Conservation (phyloP, 805 yeast genomes). For the Metschnikowia lunata region DNA sequence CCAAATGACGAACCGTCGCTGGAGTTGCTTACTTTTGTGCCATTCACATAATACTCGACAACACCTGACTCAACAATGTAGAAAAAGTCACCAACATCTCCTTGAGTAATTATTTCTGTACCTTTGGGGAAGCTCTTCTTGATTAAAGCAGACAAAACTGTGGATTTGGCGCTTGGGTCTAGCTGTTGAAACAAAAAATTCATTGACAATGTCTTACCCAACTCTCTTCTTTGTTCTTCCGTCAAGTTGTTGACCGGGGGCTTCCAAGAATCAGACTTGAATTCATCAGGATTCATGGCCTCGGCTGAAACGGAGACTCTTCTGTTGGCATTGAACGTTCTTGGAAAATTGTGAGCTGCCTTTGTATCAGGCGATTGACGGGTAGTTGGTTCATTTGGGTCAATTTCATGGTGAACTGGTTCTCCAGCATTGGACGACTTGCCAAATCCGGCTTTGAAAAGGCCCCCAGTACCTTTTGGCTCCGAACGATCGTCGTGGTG, state of each 20-base stretch:
- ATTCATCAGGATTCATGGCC: slow-evolving; percentile 70
- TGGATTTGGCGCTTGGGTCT: slow-evolving; percentile 69
- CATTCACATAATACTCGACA: slow-evolving; percentile 77
- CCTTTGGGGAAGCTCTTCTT: slow-evolving; percentile 61
- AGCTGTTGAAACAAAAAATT: slow-evolving; percentile 83
- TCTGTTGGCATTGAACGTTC: slow-evolving; percentile 70
- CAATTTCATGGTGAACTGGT: slow-evolving; percentile 20
- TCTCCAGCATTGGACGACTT: slow-evolving; percentile 8
- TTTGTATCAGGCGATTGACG: slow-evolving; percentile 16
- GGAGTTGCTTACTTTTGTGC: slow-evolving; percentile 63
- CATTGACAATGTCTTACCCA: slow-evolving; percentile 66
- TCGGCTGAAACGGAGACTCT: slow-evolving; percentile 91
- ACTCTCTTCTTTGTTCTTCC: slow-evolving; percentile 58
- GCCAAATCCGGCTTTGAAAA: slow-evolving; percentile 28
- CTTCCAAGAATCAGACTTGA: slow-evolving; percentile 63
- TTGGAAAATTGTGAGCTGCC: slow-evolving; percentile 41
- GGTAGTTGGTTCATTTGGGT: slow-evolving; percentile 10
- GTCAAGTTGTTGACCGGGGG: slow-evolving; percentile 66
- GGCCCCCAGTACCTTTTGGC: slow-evolving; percentile 8
- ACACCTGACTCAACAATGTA: slow-evolving; percentile 81
- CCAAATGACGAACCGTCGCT: slow-evolving; percentile 91
- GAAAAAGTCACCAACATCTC: slow-evolving; percentile 92
- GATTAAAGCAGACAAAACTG: slow-evolving; percentile 80
- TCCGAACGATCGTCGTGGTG: slow-evolving; percentile 12
- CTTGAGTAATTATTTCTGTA: slow-evolving; percentile 74